Base-by-base conservation (phyloP, 2,329 filamentous ascomycete genomes). In the Pyrenochaeta sp. region DNA sequence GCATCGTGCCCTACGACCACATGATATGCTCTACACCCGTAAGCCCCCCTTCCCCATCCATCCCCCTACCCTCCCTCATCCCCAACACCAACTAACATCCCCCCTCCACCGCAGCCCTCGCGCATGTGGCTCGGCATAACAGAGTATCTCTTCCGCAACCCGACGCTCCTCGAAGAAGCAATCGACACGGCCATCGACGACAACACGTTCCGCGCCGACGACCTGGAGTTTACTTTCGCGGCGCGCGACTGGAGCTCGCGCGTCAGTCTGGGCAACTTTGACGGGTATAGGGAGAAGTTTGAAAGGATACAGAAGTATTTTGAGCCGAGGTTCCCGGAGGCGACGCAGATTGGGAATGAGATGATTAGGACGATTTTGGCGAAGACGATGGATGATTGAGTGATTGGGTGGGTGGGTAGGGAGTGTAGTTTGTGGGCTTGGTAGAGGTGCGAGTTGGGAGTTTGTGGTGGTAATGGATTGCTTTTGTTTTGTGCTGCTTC, bases 11-110 rank as follows among this genome's bases (percentile, higher is more conserved):
- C 1, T 99, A 99, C 72, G 93, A 99, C 73, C 95, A 99, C 77
- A 99, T 99, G 92, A 95, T 99, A 58, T 99, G 94, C 77, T 96
- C 91, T 40, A 99, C 94, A 26, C 94, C 94, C 35, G 83, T 86
- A 65, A 68, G 81, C 75, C 23, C 20, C 20, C 20, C 27, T 23
- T 11, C 11, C 7, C 20, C 22, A 10, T 15, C 23, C 26, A 23
- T 30, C 23, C 19, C 27, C 9, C 21, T 19, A 4, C 11, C 21
- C 3, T 32, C 4, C 11, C 18, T 9, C 35, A 22, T 24, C 10
- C 15, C 21, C 41, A 24, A 48, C 28, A 29, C 31, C 3, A 6
- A 27, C 15, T 9, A 14, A 31, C 29, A n/a, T n/a, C n/a, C n/a
- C n/a, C n/a, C n/a, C n/a, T n/a, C n/a, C n/a, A n/a, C n/a, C n/a